Evolutionary conservation across 306 rosid genomes (phyloP).

Genomic region (Cicer pinnatifidum): DNA sequence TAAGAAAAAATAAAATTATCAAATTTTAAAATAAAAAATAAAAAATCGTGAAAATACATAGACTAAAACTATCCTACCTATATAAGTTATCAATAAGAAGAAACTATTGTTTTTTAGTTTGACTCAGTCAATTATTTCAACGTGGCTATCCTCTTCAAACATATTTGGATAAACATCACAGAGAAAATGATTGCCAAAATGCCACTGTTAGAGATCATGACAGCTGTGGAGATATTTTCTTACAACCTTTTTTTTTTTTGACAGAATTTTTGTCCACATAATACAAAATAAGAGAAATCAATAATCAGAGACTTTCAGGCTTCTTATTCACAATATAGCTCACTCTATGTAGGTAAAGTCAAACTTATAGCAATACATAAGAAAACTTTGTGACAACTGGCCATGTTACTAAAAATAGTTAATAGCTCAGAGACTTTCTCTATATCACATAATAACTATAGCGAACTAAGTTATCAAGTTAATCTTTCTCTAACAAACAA

Average conservation of each 20-base stretch:
- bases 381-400: not conserved
- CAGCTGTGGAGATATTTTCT: slow-evolving; percentile 2
- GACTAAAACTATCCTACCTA: too few relatives aligned
- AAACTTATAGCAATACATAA: not conserved
- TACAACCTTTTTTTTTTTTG: not conserved
- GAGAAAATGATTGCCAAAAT: not conserved
- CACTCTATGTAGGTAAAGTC: slow-evolving; percentile 7
- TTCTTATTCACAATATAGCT: not conserved
- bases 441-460: not conserved
- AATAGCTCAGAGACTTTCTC: too few relatives aligned
- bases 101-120: not conserved
- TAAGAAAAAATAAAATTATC: too few relatives aligned
- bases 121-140: not conserved
- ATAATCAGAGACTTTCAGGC: not conserved
- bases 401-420: not conserved
- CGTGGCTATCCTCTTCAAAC: not conserved
- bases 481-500: not conserved
- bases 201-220: slow-evolving; percentile 21
- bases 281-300: slow-evolving; percentile 4
- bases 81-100: too few relatives aligned
- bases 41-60: too few relatives aligned
- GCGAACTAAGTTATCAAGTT: too few relatives aligned
- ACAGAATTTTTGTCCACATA: not conserved
- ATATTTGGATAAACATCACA: not conserved
- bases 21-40: too few relatives aligned